Evolutionary conservation across 768 basidiomycete species (phyloP).

Genomic region (Dentipellis fragilis): DNA sequence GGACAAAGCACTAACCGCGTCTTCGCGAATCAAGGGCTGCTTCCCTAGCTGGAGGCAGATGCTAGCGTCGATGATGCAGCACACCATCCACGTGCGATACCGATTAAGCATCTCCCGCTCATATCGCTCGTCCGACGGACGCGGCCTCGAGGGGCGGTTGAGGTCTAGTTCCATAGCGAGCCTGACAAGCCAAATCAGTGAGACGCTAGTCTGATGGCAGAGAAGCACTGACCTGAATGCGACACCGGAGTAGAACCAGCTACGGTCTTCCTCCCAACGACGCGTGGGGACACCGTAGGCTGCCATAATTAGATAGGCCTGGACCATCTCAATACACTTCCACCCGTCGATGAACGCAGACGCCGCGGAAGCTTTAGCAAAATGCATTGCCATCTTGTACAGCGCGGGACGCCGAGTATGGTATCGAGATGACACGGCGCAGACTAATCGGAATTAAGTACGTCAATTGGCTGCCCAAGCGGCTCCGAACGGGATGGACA

Average conservation of each 20-base stretch:
- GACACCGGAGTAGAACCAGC: slow-evolving; percentile 64
- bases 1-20: slow-evolving; percentile 43
- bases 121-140: slow-evolving; percentile 36
- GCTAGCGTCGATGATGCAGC: slow-evolving; percentile 66
- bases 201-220: neutral
- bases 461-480: neutral
- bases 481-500: neutral
- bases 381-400: slow-evolving; percentile 47
- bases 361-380: slow-evolving; percentile 52
- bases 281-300: slow-evolving; percentile 53
- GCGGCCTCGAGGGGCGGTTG: slow-evolving; percentile 33
- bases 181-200: slow-evolving; percentile 21
- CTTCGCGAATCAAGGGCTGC: slow-evolving; percentile 51
- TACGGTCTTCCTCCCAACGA: slow-evolving; percentile 61
- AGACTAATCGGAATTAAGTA: slow-evolving; percentile 33
- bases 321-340: slow-evolving; percentile 67
- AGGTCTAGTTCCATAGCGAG: slow-evolving; percentile 68
- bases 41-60: slow-evolving; percentile 72
- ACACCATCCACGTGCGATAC: slow-evolving; percentile 66
- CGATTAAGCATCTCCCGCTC: slow-evolving; percentile 62
- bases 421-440: slow-evolving; percentile 60
- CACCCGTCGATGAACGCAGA: slow-evolving; percentile 49
- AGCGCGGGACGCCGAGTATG: slow-evolving; percentile 46
- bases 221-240: slow-evolving; percentile 43
- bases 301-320: slow-evolving; percentile 63